Percentiles rank a stretch among this genome's conserved stretches.
Conservation (phyloP, 345 rosid genomes). For the Cardamine chenopodiifolia region DNA sequence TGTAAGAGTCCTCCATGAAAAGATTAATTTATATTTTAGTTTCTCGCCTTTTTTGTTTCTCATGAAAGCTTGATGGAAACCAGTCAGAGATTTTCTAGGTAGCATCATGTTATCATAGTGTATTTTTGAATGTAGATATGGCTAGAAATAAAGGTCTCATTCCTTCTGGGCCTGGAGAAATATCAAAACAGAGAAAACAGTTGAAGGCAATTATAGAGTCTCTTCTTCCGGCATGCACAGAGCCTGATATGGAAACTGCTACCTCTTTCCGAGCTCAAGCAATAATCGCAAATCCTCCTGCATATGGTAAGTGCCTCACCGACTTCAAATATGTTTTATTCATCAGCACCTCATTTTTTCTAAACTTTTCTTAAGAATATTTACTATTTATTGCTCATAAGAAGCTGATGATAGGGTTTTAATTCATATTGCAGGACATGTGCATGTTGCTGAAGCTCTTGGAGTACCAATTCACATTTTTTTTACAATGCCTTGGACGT, state of each 20-base stretch:
- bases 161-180: constrained; percentile 97
- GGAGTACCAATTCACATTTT: constrained; percentile 95
- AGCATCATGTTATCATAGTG: constrained; percentile 5
- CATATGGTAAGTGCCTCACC: constrained; percentile 64
- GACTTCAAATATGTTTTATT: constrained; percentile 7
- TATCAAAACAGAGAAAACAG: constrained; percentile 84
- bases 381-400: neutral
- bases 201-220: constrained; percentile 92
- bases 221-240: constrained; percentile 93
- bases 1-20: constrained; percentile 61
- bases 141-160: constrained; percentile 96
- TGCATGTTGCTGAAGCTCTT: constrained; percentile 98
- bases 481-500: constrained; percentile 99
- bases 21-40: constrained; percentile 6
- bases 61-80: constrained; percentile 10
- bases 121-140: constrained; percentile 62
- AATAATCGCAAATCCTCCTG: constrained; percentile 96
- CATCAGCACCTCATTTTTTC: neutral
- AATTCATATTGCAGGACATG: constrained; percentile 69
- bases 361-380: neutral
- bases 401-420: constrained; percentile 18
- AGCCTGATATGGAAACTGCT: constrained; percentile 78
- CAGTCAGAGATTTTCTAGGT: neutral
- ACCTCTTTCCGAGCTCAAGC: constrained; percentile 89
- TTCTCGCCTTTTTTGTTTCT: neutral